Conservation (phyloP, 2,329 filamentous ascomycete genomes). For the Colletotrichum nymphaeae region DNA sequence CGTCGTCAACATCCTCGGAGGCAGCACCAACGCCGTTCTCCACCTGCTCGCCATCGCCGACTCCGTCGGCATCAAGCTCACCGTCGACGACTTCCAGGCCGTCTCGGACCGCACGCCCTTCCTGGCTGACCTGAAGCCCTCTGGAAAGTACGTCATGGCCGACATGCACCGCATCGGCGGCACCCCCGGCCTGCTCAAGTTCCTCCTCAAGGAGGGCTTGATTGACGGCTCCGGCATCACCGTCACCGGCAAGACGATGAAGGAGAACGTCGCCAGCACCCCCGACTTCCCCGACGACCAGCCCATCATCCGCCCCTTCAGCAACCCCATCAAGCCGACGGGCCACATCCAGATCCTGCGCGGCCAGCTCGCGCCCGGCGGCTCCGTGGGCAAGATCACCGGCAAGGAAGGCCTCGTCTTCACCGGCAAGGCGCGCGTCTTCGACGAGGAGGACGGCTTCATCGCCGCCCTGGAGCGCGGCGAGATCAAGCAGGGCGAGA, state of each 20-base stretch:
- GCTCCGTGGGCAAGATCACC: constrained; percentile 92
- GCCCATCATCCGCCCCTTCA: constrained; percentile 82
- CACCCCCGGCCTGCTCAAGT: constrained; percentile 87
- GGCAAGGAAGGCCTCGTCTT: constrained; percentile 92
- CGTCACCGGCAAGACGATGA: constrained; percentile 89
- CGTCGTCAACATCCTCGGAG: constrained; percentile 83
- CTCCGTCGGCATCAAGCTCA: constrained; percentile 82
- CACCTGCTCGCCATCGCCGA: constrained; percentile 88
- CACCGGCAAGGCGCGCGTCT: constrained; percentile 83
- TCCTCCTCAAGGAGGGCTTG: constrained; percentile 84
- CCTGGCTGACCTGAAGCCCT: constrained; percentile 86
- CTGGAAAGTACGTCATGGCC: constrained; percentile 88
- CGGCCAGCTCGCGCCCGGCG: constrained; percentile 86
- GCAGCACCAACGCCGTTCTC: constrained; percentile 87
- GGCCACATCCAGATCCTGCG: constrained; percentile 91
- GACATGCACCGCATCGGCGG: constrained; percentile 88
- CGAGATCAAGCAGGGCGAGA: constrained; percentile 85
- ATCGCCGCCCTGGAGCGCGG: constrained; percentile 82
- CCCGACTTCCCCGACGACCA: constrained; percentile 82
- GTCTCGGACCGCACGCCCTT: constrained; percentile 84
- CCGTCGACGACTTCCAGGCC: constrained; percentile 87
- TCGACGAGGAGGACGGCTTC: constrained; percentile 85
- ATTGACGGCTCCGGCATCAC: constrained; percentile 85
- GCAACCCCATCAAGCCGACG: constrained; percentile 86
- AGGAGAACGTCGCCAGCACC: constrained; percentile 83